Evolutionary conservation across 495 filamentous ascomycete genomes (phyloP).

Genomic region (Penicillium tannophilum): DNA sequence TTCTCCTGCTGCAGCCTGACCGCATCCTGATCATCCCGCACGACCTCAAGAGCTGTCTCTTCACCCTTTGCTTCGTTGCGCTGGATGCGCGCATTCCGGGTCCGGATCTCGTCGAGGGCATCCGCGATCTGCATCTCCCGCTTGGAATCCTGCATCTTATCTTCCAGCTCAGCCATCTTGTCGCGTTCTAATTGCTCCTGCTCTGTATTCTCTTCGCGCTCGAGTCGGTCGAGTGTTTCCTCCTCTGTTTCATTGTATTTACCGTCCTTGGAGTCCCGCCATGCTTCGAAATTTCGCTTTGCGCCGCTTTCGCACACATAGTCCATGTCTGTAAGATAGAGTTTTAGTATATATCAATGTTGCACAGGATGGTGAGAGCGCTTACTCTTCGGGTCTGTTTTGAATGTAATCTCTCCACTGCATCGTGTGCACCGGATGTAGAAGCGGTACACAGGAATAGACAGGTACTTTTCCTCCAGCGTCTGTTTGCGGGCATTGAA

Average conservation of each 20-base stretch:
- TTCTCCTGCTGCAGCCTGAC: slow-evolving; percentile 65
- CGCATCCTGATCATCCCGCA: slow-evolving; percentile 53
- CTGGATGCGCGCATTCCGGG: slow-evolving; percentile 84
- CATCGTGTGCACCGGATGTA: slow-evolving; percentile 95
- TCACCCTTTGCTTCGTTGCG: slow-evolving; percentile 61
- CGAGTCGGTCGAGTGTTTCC: slow-evolving; percentile 80
- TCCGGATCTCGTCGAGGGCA: slow-evolving; percentile 91
- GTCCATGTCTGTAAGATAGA: slow-evolving; percentile 60
- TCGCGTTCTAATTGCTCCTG: slow-evolving; percentile 59
- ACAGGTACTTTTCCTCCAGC: slow-evolving; percentile 86
- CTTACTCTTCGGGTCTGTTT: slow-evolving; percentile 87
- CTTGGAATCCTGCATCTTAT: slow-evolving; percentile 89
- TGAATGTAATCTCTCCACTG: slow-evolving; percentile 86
- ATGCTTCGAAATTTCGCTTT: slow-evolving; percentile 90
- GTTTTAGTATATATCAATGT: not conserved
- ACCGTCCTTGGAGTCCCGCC: slow-evolving; percentile 58
- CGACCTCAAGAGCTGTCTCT: slow-evolving; percentile 47
- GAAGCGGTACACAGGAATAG: slow-evolving; percentile 88
- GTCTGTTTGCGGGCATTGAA: slow-evolving; percentile 98
- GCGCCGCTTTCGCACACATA: slow-evolving; percentile 87
- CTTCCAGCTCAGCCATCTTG: slow-evolving; percentile 78
- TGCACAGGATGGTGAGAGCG: not conserved
- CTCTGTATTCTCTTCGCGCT: slow-evolving; percentile 68
- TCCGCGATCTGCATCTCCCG: slow-evolving; percentile 97
- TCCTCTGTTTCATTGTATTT: slow-evolving; percentile 79